Conservation (phyloP, 1,284 basidiomycete species). For the Coniophora puteana region DNA sequence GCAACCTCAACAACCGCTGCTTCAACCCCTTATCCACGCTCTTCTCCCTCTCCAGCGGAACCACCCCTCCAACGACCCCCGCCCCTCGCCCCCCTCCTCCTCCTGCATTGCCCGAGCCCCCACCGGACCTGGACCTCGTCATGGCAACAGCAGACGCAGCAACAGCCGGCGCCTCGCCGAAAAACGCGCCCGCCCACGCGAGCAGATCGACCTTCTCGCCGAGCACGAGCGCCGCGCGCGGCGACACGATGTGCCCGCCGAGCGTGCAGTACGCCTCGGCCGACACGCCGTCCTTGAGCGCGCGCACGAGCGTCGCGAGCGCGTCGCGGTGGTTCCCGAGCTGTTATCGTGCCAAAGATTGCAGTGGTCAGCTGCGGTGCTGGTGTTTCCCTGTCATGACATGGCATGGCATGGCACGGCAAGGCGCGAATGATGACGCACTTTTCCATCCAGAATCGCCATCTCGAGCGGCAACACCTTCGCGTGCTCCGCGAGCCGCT, state of each 20-base stretch:
- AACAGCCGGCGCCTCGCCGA: too few species aligned
- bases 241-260: slow-evolving; percentile 57
- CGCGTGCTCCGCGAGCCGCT: slow-evolving; percentile 21
- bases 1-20: slow-evolving; percentile 58
- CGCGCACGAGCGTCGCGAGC: slow-evolving; percentile 64
- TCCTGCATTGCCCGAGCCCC: slow-evolving; percentile 7
- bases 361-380: too few species aligned
- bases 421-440: slow-evolving; percentile 23
- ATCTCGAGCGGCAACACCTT: slow-evolving; percentile 67
- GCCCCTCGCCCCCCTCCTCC: slow-evolving; percentile 4
- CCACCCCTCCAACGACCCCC: neutral
- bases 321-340: slow-evolving; percentile 63
- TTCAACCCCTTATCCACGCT: slow-evolving; percentile 53
- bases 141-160: too few species aligned
- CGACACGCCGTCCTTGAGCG: slow-evolving; percentile 68
- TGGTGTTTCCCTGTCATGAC: too few species aligned
- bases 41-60: slow-evolving; percentile 21
- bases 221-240: slow-evolving; percentile 36
- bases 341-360: slow-evolving; percentile 33
- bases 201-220: slow-evolving; percentile 30
- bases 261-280: slow-evolving; percentile 83
- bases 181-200: too few species aligned
- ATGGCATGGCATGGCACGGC: neutral
- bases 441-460: slow-evolving; percentile 82
- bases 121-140: neutral